Percentiles rank a stretch among this genome's conserved stretches.
Conservation (phyloP, 2,329 filamentous ascomycete species). For the Biscogniauxia mediterranea region DNA sequence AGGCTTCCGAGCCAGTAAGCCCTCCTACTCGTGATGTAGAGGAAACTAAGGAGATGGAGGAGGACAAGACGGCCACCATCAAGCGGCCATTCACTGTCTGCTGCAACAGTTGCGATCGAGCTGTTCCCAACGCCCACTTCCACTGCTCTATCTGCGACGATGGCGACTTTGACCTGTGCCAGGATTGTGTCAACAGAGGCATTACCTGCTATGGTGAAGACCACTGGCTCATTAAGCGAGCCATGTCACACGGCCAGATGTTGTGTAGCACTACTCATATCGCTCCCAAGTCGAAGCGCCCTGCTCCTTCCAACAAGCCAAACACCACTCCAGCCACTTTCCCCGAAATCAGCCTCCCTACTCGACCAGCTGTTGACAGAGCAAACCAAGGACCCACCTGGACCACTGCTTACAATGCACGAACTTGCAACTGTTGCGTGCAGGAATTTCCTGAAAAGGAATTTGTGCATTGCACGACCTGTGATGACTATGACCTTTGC, state of each 20-base stretch:
- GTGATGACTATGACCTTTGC: slow-evolving; percentile 92
- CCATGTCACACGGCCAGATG: slow-evolving; percentile 73
- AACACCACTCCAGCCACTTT: background rate
- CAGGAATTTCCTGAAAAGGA: slow-evolving; percentile 70
- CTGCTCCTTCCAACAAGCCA: slow-evolving; percentile 26
- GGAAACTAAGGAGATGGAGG: slow-evolving; percentile 8
- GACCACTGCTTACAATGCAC: slow-evolving; percentile 30
- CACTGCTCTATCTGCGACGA: slow-evolving; percentile 93
- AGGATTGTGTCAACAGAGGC: slow-evolving; percentile 71
- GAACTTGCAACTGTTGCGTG: slow-evolving; percentile 69
- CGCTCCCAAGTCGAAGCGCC: slow-evolving; percentile 56
- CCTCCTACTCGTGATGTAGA: slow-evolving; percentile 2
- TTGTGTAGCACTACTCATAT: slow-evolving; percentile 85
- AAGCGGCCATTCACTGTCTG: slow-evolving; percentile 71
- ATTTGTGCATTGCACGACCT: slow-evolving; percentile 81
- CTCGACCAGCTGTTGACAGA: slow-evolving; percentile 13
- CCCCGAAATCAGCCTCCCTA: slow-evolving; percentile 15
- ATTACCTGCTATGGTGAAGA: slow-evolving; percentile 72
- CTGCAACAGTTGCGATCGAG: slow-evolving; percentile 85
- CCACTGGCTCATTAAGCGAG: slow-evolving; percentile 95
- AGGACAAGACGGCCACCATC: slow-evolving; percentile 11
- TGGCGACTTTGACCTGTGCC: slow-evolving; percentile 93
- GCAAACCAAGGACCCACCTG: slow-evolving; percentile 4
- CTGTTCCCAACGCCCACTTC: slow-evolving; percentile 80
- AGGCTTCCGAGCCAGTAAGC: background rate